A percentile compares a stretch with the other conserved stretches of the same genome.
These are phyloP conservation scores for Acidiella bohemica DNA, from an alignment of 495 filamentous ascomycete species.

Conservation along the genomic window DNA sequence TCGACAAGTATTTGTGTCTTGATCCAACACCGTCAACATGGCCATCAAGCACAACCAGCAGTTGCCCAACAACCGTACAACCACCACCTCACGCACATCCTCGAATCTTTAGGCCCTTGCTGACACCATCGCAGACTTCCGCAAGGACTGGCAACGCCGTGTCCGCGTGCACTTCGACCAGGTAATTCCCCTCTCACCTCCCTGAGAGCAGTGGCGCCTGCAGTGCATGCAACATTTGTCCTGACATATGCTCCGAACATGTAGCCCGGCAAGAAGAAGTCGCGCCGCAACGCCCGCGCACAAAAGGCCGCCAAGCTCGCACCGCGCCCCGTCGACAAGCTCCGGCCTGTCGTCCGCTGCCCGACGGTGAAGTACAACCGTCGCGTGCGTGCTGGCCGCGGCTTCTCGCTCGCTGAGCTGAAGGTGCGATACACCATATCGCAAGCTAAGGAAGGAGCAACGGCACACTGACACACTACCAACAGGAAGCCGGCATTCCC, in stretches of 20 bases:
- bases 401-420: slow-evolving; percentile 91
- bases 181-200: slow-evolving; percentile 49
- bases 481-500: slow-evolving; percentile 85
- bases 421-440: slow-evolving; percentile 53
- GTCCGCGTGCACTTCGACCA: slow-evolving; percentile 98
- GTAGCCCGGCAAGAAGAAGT: slow-evolving; percentile 91
- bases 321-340: slow-evolving; percentile 91
- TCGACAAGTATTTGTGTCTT: slow-evolving; percentile 1
- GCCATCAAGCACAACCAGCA: slow-evolving; percentile 99
- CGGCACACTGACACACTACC: slow-evolving; percentile 1
- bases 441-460: no score
- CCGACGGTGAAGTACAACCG: slow-evolving; percentile 97
- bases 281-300: slow-evolving; percentile 75
- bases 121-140: slow-evolving; percentile 58
- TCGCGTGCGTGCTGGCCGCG: slow-evolving; percentile 87
- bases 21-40: slow-evolving; percentile 17
- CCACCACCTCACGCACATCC: not conserved
- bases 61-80: slow-evolving; percentile 92
- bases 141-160: slow-evolving; percentile 99
- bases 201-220: slow-evolving; percentile 34
- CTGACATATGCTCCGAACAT: slow-evolving; percentile 20
- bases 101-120: not conserved
- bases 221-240: slow-evolving; percentile 22
- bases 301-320: slow-evolving; percentile 87
- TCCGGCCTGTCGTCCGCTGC: slow-evolving; percentile 90